Evolutionary conservation across 23 red algal species (phyloP), one percentile per base, ranked within the genome.

Genomic region (Agarophyton chilense): DNA sequence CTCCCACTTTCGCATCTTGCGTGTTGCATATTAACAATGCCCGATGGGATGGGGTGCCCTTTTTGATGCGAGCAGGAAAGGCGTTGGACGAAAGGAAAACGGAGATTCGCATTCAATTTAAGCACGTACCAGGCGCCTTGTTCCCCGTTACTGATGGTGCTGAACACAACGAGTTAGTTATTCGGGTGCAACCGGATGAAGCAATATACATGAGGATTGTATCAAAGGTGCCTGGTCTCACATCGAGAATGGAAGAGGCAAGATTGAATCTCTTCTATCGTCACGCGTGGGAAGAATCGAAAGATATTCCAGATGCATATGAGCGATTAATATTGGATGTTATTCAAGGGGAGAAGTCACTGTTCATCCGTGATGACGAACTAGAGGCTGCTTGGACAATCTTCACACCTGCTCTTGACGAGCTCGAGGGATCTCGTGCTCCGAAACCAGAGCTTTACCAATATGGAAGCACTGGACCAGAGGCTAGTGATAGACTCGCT

Each of bases 231-330:
- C 96, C 96, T 31, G 96, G 96, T 0, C 68, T 98, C 67, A 95
- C 96, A 31, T 93, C 93, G n/a, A 89, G 93, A 38, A 76, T 98
- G 68, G 92, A 95, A 54, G 92, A 98, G 70, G 93, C 92, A 44
- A 81, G 96, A 60, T 88, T 98, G 25, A 95, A 94, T 61, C 79
- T 98, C 25, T 95, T 95, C 61, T 98, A 98, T 68, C 87, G 87
- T 31, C 72, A 92, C 28, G 93, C 92, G 11, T 98, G 92, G 92
- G 92, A 98, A 77, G 96, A 98, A 80, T 88, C 89, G 6, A 94
- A 95, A 63, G 96, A 98, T 81, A 98, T 98, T 72, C 92, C 96
- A 11, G 96, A 98, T 57, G 96, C 96, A 41, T 98, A 98, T 70
- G 96, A 98, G 57, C 88, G 96, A 53, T 79, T 98, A 3, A 95